Base-by-base conservation (phyloP, 352 stramenopile genomes). In the Peronospora destructor region DNA sequence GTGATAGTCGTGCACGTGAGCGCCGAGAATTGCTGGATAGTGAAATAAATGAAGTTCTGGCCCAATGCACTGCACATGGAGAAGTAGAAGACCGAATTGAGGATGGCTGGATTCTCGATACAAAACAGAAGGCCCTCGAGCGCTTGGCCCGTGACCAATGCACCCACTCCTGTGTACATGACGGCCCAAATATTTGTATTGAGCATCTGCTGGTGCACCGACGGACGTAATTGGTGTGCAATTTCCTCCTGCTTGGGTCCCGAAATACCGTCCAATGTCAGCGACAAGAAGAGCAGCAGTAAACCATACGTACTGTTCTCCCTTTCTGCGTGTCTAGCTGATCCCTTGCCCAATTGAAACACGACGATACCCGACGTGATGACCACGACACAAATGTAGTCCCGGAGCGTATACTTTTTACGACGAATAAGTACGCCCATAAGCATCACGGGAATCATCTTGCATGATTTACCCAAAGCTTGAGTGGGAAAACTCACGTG, bases 41-140 rank as follows among this genome's bases (percentile, higher is more conserved):
- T 98, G 60, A 97, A 98, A 85, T 98, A 98, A 80, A 99, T 98
- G 71, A 99, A 99, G 70, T 96, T 97, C 73, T 99, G 96, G 17
- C 96, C 96, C 40, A 98, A 66, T 25, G 96, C 95, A 49, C 84
- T 97, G 73, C 91, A 98, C 49, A 97, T 58, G 17, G 94, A 94
- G 64, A 98, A 98, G 66, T 90, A 91, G 37, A 96, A 84, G 54
- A 97, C 66, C 41, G 79, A 89, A 49, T 85, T 71, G 43, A 87
- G 68, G 63, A 93, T 90, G 36, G 76, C 66, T 4, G 84, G 81
- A 65, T 94, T 92, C 61, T 84, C 72, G 3, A 87, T 56, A 50
- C 84, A 94, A 55, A 92, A 94, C 37, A 62, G 62, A 34, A 92
- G 84, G 25, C 81, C 84, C 25, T 68, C 51, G 32, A 79, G 63